Evolutionary conservation across 225 moss, liverwort and hornwort species (phyloP).

Genomic region (Polytrichum commune): DNA sequence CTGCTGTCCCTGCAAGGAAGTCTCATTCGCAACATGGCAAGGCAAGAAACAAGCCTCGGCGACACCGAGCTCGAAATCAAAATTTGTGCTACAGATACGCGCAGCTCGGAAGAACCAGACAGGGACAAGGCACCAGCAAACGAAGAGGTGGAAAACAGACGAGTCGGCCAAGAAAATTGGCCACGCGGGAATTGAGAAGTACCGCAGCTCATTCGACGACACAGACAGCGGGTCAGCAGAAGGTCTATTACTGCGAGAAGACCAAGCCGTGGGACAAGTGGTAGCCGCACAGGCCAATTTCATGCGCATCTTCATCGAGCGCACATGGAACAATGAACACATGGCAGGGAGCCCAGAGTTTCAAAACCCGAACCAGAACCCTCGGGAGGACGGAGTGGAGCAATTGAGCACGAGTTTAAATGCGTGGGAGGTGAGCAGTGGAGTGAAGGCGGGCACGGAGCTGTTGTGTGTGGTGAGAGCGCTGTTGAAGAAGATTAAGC

Average conservation of each 20-base stretch:
- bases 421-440: conserved; percentile 51
- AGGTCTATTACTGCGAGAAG: conserved; percentile 34
- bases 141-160: conserved; percentile 62
- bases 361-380: neutral
- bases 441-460: conserved; percentile 53
- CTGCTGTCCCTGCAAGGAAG: too few species aligned
- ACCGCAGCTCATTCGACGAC: conserved; percentile 39
- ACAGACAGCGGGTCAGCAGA: conserved; percentile 26
- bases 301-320: conserved; percentile 59
- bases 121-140: conserved; percentile 43
- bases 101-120: conserved; percentile 57
- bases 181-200: conserved; percentile 52
- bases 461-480: conserved; percentile 85
- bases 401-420: conserved; percentile 10
- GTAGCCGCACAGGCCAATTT: conserved; percentile 68
- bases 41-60: too few species aligned
- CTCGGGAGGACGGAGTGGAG: neutral
- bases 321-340: conserved; percentile 25
- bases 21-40: too few species aligned
- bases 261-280: conserved; percentile 64
- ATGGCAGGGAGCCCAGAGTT: conserved; percentile 10
- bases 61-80: too few species aligned
- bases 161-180: conserved; percentile 62
- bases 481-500: conserved; percentile 88
- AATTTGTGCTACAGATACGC: conserved; percentile 9